phyloP scores from a whole-genome alignment of 2,329 filamentous ascomycete species.

The Pseudovirgaria hyperparasitica region DNA sequence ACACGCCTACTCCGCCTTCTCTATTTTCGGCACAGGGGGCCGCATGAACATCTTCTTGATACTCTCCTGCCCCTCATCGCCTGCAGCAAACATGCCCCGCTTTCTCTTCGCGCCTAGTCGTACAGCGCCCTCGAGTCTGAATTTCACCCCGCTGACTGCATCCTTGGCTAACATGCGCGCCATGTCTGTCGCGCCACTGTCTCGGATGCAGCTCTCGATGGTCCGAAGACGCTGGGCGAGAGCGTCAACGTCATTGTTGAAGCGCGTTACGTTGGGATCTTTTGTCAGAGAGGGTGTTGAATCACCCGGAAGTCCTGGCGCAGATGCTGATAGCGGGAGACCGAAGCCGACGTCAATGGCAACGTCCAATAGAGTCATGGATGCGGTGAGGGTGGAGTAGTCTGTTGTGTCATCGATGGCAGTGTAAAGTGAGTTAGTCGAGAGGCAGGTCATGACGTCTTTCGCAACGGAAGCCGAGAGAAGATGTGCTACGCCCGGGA shows the following conservation, averaged over 20 bases:
- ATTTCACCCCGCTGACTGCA: constrained; percentile 58
- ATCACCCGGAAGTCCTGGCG: constrained; percentile 8
- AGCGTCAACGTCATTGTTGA: constrained; percentile 59
- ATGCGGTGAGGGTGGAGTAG: constrained; percentile 54
- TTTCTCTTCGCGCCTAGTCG: constrained; percentile 42
- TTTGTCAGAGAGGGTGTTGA: constrained; percentile 5
- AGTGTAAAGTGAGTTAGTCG: constrained; percentile 35
- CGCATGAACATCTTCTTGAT: constrained; percentile 28
- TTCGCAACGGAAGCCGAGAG: constrained; percentile 8
- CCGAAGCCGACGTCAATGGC: constrained; percentile 53
- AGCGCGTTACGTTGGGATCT: constrained; percentile 30
- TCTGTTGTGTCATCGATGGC: constrained; percentile 44
- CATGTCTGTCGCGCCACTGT: constrained; percentile 47
- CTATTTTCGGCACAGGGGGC: constrained; percentile 3
- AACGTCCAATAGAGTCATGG: constrained; percentile 58
- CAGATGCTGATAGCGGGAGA: constrained; percentile 13
- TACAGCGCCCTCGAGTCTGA: constrained; percentile 58
- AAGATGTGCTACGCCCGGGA: constrained; percentile 13
- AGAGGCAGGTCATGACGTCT: constrained; percentile 16
- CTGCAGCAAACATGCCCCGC: constrained; percentile 24
- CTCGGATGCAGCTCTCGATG: constrained; percentile 51
- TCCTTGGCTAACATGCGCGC: constrained; percentile 67
- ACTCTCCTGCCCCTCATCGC: constrained; percentile 32
- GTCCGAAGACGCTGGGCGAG: constrained; percentile 39
- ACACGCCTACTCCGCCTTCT: constrained; percentile 3